Evolutionary conservation across 257 asterid species (phyloP).

Genomic region (Nicotiana knightiana): DNA sequence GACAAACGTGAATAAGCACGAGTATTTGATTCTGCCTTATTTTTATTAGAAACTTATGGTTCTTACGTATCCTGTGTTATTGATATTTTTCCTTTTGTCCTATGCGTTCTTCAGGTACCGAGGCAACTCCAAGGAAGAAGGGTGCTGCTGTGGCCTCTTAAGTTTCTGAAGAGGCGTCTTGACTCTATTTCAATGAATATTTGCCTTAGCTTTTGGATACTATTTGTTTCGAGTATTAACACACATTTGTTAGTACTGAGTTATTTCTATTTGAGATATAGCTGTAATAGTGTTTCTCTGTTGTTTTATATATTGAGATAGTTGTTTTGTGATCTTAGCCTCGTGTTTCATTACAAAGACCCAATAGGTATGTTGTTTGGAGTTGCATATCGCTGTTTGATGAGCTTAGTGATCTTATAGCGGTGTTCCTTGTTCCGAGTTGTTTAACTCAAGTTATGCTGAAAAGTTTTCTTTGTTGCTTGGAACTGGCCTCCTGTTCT

Average conservation of each 20-base stretch:
- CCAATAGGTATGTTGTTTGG: background rate
- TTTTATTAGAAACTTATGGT: background rate
- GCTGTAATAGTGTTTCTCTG: background rate
- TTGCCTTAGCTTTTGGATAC: background rate
- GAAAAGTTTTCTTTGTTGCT: no score
- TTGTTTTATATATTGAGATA: background rate
- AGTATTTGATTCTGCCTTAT: background rate
- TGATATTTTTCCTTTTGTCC: background rate
- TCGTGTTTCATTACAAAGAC: background rate
- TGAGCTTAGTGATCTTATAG: no score
- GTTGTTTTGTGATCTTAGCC: background rate
- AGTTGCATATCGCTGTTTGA: no score
- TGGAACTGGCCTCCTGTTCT: no score
- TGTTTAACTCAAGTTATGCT: no score
- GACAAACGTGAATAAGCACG: no score
- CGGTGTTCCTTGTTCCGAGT: no score
- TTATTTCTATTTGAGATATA: background rate
- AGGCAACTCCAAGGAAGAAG: constrained; percentile 1
- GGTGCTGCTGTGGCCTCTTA: background rate
- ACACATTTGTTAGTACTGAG: background rate
- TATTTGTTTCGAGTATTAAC: background rate
- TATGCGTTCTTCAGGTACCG: background rate
- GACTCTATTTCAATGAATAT: background rate
- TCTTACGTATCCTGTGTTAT: background rate
- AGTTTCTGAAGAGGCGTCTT: background rate